Evolutionary conservation across 83 land plant species (phyloP), one percentile per base, ranked within the genome.

Genomic region (Picea abies): DNA sequence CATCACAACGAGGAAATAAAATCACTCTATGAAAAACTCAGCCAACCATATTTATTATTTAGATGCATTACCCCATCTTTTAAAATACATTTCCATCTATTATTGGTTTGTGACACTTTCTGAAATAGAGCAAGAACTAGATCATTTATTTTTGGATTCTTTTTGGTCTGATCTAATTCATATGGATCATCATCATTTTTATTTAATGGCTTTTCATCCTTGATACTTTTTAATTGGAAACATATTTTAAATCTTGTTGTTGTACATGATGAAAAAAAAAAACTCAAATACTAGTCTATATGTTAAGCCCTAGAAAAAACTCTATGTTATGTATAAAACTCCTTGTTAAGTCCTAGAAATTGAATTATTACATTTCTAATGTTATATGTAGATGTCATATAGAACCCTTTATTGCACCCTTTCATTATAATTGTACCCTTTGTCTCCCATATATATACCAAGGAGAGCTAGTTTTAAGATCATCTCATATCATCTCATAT

Each of bases 71-170:
- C 37, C 0, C 77, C 77, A 41, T 73, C 35, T 39, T 73, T 73
- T 20, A 73, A 23, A 73, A 44, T 73, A 73, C 77, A 73, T 73
- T 73, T 73, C 77, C 77, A 41, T 73, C 56, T 73, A 73, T 73
- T 73, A 23, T 73, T 73, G 35, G 77, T 73, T 23, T 56, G 32
- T 16, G 77, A 73, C 37, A 73, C 77, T 56, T 73, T 73, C 35
- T 73, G 56, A 73, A 73, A 73, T 9, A 41, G 77, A 29, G 77
- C 77, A 73, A 73, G 56, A 73, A 73, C 77, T 73, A 73, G 37
- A 41, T 73, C 77, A 8, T 73, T 56, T 44, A 17, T 73, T 44
- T 73, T 73, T 37, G 56, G 52, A 41, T 73, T 56, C 56, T 44
- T 56, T 3, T 16, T 32, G 0, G 9, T 39, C 23, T 73, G 77